Base-by-base conservation (phyloP, 768 basidiomycete genomes). In the Phylloporus sp. region DNA sequence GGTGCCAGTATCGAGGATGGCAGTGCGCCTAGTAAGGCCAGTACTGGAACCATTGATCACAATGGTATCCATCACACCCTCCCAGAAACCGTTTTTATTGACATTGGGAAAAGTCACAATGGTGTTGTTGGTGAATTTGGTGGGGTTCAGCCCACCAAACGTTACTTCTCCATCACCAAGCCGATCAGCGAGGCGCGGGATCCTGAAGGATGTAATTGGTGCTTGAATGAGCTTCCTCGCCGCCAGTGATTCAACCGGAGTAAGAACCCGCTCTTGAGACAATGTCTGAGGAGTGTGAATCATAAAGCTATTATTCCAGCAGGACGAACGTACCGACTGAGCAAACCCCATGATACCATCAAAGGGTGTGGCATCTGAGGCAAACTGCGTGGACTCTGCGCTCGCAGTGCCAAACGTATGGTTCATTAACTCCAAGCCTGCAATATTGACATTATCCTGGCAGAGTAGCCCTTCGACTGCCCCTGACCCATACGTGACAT, bases 311-410 rank as follows among this genome's bases (percentile, higher is more conserved):
- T 27, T 35, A 3, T 54, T 6, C 0, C 58, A 44, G 61, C 64
- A 8, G 65, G 26, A 36, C 32, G 12, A 16, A 72, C 79, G 47
- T 55, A 84, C 85, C 45, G 85, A 85, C 70, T 84, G 74, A 6
- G 85, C 89, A 43, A 88, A 75, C 31, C 89, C 88, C 82, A 90
- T 85, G 32, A 91, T 67, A 15, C 89, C 87, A 62, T 89, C 85
- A 55, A 87, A 88, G 2, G 78, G 72, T 35, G 74, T 73, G 2
- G 54, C 47, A 57, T 75, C 54, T 32, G 62, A 60, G 13, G 81
- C 73, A 69, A 92, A 91, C 29, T 89, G 81, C 0, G 66, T 59
- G 44, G 77, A 81, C 67, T 91, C 90, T 12, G 58, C 34, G 2
- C 67, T 69, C 7, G 86, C 79, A 20, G 83, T 82, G 48, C 91